Percentiles rank a stretch among this genome's conserved stretches.
phyloP scores from a whole-genome alignment of 2,329 filamentous ascomycete species.

The Epichloe glyceriae region DNA sequence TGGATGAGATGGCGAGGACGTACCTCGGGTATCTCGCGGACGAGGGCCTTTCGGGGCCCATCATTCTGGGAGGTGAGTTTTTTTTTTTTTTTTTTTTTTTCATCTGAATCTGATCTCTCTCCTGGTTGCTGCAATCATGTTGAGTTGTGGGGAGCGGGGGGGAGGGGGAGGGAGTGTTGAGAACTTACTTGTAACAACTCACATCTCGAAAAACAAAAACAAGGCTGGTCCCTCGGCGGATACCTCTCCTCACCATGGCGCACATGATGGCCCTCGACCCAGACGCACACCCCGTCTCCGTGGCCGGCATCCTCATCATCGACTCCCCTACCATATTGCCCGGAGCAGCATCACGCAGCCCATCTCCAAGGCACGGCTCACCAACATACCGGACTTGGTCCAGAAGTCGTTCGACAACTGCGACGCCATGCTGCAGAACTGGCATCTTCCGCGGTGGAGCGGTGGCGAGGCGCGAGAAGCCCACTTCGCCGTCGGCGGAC shows the following conservation, averaged over 20 bases:
- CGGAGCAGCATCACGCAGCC: conserved; percentile 7
- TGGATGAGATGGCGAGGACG: conserved; percentile 17
- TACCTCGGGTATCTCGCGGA: conserved; percentile 14
- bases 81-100: not conserved
- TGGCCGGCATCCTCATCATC: conserved; percentile 16
- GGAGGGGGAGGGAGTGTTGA: no score
- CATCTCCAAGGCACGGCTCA: conserved; percentile 9
- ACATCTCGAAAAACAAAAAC: not conserved
- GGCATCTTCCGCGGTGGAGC: conserved; percentile 16
- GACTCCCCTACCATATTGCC: conserved; percentile 17
- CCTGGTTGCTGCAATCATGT: not conserved
- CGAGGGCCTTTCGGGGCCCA: conserved; percentile 13
- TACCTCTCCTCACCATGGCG: conserved; percentile 15
- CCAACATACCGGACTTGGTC: conserved; percentile 13
- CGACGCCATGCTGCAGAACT: conserved; percentile 17
- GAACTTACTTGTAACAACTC: no score
- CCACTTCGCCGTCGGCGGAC: conserved; percentile 9
- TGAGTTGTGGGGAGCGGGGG: no score
- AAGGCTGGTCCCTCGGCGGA: conserved; percentile 20
- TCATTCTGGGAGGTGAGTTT: conserved; percentile 14
- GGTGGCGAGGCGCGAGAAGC: conserved; percentile 8
- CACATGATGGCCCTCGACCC: conserved; percentile 13
- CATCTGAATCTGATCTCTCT: not conserved
- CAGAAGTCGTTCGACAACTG: conserved; percentile 18
- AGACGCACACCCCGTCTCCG: conserved; percentile 10